Conservation (phyloP, 768 basidiomycete genomes). For the Lepiota venenata region DNA sequence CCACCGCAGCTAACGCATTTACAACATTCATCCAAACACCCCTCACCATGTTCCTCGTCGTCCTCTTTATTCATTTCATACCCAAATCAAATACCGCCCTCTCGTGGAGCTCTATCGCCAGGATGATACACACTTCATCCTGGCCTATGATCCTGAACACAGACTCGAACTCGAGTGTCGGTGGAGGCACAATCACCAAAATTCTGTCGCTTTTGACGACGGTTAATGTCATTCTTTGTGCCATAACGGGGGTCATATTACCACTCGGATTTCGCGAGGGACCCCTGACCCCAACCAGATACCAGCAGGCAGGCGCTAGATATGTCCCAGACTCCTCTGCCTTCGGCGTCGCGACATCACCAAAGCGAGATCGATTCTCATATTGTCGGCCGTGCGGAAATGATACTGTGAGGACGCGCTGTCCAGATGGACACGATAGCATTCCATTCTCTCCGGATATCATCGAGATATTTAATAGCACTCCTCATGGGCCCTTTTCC, state of each 20-base stretch:
- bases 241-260: conserved; percentile 16
- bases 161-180: background rate
- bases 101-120: conserved; percentile 21
- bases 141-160: conserved; percentile 19
- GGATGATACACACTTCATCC: conserved; percentile 16
- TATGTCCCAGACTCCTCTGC: conserved; percentile 18
- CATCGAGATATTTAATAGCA: conserved; percentile 17
- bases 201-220: conserved; percentile 15
- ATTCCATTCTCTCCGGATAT: conserved; percentile 12
- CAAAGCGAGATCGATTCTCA: conserved; percentile 9
- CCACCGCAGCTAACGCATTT: conserved; percentile 19
- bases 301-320: background rate
- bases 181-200: conserved; percentile 6
- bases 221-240: conserved; percentile 14
- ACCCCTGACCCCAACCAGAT: background rate
- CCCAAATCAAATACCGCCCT: conserved; percentile 16
- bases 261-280: conserved; percentile 20
- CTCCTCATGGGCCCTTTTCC: conserved; percentile 16
- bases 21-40: conserved; percentile 19
- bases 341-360: conserved; percentile 17
- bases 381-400: conserved; percentile 20
- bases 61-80: conserved; percentile 17
- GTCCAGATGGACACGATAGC: conserved; percentile 10
- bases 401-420: conserved; percentile 10
- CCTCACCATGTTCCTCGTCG: conserved; percentile 17